Evolutionary conservation across 2,329 filamentous ascomycete genomes (phyloP), one percentile per base, ranked within the genome.

Genomic region (Beauveria sp.): DNA sequence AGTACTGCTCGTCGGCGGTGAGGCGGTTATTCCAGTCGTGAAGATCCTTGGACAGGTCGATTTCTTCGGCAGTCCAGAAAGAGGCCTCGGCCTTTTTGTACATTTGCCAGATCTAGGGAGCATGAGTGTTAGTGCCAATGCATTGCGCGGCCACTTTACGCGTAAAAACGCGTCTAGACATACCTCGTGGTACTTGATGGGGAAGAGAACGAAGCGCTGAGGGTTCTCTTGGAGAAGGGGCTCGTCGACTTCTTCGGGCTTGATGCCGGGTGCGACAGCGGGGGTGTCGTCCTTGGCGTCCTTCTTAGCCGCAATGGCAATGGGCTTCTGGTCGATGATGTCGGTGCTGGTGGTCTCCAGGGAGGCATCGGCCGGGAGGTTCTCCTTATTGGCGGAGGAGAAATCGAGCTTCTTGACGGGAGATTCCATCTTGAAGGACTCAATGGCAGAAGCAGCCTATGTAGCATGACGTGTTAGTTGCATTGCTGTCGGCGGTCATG

Each of bases 61-160:
- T 98, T 83, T 99, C 95, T 78, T 99, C 95, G 58, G 95, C 95
- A 48, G 95, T 99, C 95, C 95, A 99, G 88, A 99, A 99, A 49
- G 95, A 98, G 59, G 95, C 95, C 78, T 99, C 93, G 68, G 93
- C 93, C 82, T 98, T 98, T 87, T 99, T 99, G 87, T 99, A 99
- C 93, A 98, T 98, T 79, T 98, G 93, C 95, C 95, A 99, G 77
- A 97, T 96, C 93, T 97, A 67, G 64, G 59, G 65, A 57, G 65
- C 64, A 62, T 65, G 38, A 8, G 61, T 62, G 73, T 83, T 73
- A 82, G 77, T 70, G 63, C 53, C 65, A 70, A 69, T 60, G 57
- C 64, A 58, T 65, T 52, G 66, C 64, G 48, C 59, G 70, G 69
- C 70, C 82, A 88, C 82, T 89, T 83, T 82, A 91, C 88, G 87